Evolutionary conservation across 148 eudicot genomes (phyloP).

Genomic region (Chenopodium berlandieri): DNA sequence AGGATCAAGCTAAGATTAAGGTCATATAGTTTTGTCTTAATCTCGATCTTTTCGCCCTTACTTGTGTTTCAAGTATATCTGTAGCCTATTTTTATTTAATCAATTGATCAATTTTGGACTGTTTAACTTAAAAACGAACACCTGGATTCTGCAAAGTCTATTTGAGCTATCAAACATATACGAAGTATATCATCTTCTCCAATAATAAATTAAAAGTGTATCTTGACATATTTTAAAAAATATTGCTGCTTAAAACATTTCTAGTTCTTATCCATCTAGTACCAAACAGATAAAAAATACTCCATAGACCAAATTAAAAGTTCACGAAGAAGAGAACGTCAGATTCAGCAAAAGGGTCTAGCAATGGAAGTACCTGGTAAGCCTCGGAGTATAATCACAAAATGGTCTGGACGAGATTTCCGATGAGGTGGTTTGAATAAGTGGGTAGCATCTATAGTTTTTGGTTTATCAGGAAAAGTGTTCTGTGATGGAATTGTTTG

Average conservation of each 20-base stretch:
- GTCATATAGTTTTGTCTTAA: background rate
- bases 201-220: background rate
- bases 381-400: constrained; percentile 89
- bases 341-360: background rate
- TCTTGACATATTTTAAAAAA: background rate
- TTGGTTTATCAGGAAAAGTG: constrained; percentile 43
- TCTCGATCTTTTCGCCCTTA: background rate
- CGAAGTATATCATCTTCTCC: background rate
- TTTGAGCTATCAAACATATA: background rate
- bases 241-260: background rate
- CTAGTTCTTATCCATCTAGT: too few relatives aligned
- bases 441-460: constrained; percentile 62
- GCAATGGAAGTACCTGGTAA: constrained; percentile 66
- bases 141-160: background rate
- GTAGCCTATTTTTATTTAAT: background rate
- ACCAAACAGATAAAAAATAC: too few relatives aligned
- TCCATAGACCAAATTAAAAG: background rate
- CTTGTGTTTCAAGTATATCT: background rate
- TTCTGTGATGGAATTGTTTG: constrained; percentile 33
- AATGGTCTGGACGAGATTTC: constrained; percentile 87
- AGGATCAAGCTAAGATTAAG: background rate
- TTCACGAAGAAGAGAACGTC: constrained; percentile 11
- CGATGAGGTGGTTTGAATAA: constrained; percentile 87
- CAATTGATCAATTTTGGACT: background rate
- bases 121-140: background rate